Conservation (phyloP, 768 basidiomycete species). For the Mycena indigotica region DNA sequence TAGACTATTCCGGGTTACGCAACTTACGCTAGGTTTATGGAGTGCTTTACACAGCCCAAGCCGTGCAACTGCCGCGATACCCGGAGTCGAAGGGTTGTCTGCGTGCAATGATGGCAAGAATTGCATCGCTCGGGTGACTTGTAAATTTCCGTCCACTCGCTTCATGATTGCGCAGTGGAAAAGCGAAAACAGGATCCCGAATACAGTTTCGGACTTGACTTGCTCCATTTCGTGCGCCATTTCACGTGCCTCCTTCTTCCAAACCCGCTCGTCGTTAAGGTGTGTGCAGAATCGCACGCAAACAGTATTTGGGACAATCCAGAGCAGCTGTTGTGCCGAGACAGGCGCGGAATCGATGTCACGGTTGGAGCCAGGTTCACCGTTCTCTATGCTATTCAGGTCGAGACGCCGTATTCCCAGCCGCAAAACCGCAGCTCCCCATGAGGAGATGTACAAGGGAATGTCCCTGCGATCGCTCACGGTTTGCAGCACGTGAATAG, state of each 20-base stretch:
- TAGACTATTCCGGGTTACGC: background rate
- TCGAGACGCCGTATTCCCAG: background rate
- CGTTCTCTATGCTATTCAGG: background rate
- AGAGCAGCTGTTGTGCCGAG: too few species aligned
- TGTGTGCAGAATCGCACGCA: slow-evolving; percentile 21
- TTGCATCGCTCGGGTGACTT: slow-evolving; percentile 19
- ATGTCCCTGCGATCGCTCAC: background rate
- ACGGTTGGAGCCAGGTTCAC: too few species aligned
- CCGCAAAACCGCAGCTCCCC: background rate
- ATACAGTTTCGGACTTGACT: background rate
- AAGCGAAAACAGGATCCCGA: slow-evolving; percentile 23
- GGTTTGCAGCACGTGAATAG: background rate
- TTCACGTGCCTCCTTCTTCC: background rate
- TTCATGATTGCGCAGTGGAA: slow-evolving; percentile 26
- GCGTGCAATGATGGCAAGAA: slow-evolving; percentile 24
- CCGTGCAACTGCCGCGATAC: slow-evolving; percentile 15
- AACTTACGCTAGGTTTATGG: too few species aligned
- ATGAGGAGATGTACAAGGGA: background rate
- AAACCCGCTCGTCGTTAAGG: slow-evolving; percentile 23
- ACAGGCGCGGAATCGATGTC: too few species aligned
- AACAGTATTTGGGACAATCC: slow-evolving; percentile 3
- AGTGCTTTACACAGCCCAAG: slow-evolving; percentile 4
- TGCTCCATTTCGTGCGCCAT: background rate
- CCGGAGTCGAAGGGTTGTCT: slow-evolving; percentile 17
- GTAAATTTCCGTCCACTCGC: background rate